phyloP scores from a whole-genome alignment of 208 protist genomes.

The Cochliopodium minus region DNA sequence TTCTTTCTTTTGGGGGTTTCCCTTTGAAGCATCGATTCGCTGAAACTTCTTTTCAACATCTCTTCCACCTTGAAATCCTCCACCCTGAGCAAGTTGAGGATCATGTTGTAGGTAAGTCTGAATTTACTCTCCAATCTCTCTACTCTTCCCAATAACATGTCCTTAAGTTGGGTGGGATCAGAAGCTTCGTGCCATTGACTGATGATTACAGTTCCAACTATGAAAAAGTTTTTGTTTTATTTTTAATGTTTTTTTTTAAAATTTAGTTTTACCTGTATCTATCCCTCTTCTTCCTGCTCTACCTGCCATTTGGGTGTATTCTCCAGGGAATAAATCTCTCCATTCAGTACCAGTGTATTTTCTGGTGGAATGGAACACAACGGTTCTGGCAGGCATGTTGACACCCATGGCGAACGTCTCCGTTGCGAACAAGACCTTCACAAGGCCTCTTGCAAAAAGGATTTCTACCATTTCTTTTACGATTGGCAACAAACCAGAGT shows the following conservation, averaged over 20 bases:
- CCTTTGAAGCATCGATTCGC: conserved; percentile 21
- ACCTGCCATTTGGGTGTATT: conserved; percentile 75
- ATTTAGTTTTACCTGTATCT: too few relatives aligned
- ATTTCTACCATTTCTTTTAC: conserved; percentile 72
- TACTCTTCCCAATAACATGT: conserved; percentile 44
- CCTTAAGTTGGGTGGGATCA: conserved; percentile 24
- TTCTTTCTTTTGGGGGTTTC: not conserved
- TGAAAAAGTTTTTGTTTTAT: conserved; percentile 26
- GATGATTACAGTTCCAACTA: conserved; percentile 56
- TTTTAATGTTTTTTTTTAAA: not conserved
- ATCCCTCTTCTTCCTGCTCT: conserved; percentile 46
- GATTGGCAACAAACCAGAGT: conserved; percentile 61
- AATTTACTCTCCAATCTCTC: conserved; percentile 48
- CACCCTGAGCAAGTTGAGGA: conserved; percentile 61
- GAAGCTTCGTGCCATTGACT: conserved; percentile 21
- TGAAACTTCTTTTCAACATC: conserved; percentile 50
- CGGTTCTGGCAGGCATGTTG: conserved; percentile 64
- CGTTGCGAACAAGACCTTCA: conserved; percentile 65
- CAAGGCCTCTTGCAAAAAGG: conserved; percentile 44
- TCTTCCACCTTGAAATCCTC: conserved; percentile 53
- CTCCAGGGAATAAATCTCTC: conserved; percentile 35
- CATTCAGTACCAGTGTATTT: conserved; percentile 38
- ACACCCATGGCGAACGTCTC: conserved; percentile 77
- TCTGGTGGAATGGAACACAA: conserved; percentile 40
- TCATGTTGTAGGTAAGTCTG: conserved; percentile 71